Conservation (phyloP, 495 filamentous ascomycete species). For the Daldinia grandis region DNA sequence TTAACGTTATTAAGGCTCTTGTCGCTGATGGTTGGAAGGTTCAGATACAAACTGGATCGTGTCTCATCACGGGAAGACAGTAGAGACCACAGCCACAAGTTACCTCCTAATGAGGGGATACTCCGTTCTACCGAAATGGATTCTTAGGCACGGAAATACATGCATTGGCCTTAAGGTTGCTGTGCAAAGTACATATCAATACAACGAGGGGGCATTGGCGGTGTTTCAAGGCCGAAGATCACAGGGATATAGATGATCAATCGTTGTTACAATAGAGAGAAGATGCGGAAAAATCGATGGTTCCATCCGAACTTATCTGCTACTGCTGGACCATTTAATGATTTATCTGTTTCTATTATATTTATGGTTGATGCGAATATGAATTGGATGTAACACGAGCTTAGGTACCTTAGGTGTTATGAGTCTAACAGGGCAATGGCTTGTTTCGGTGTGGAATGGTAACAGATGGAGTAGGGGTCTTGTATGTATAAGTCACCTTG, state of each 20-base stretch:
- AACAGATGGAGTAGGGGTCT: neutral
- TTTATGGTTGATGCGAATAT: neutral
- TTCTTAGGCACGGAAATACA: neutral
- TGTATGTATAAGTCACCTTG: neutral
- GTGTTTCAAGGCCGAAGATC: slow-evolving; percentile 30
- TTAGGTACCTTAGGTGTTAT: too few species aligned
- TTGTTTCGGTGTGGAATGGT: neutral
- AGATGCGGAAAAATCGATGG: neutral
- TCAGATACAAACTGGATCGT: slow-evolving; percentile 69
- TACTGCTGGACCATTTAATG: neutral
- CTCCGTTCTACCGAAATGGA: slow-evolving; percentile 1
- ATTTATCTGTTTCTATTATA: neutral
- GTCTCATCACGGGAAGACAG: slow-evolving; percentile 68
- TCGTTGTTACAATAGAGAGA: neutral
- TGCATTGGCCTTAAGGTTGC: neutral
- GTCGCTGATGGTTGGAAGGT: slow-evolving; percentile 84
- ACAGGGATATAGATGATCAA: slow-evolving; percentile 10
- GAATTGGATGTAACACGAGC: neutral
- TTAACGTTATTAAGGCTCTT: slow-evolving; percentile 81
- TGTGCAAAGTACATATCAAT: neutral
- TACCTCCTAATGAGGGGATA: neutral
- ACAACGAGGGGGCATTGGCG: slow-evolving; percentile 4
- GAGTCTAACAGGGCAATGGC: neutral
- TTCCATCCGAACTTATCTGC: neutral
- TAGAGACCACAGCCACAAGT: slow-evolving; percentile 10